phyloP scores from a whole-genome alignment of 257 asterid species.

The Ilex aquifolium region DNA sequence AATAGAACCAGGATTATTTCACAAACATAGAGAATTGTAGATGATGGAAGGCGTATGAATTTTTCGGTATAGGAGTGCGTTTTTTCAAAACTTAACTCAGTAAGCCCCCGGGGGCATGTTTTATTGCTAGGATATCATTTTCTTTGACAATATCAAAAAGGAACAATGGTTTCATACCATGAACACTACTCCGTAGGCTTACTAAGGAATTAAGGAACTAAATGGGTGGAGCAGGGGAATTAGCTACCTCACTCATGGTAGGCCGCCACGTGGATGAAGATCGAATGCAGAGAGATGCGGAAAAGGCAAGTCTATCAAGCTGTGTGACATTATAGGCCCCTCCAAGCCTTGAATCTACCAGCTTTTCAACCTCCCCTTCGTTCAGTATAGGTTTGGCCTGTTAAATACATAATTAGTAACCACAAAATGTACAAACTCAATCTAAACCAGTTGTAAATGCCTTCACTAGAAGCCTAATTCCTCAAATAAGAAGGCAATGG shows the following conservation, averaged over 20 bases:
- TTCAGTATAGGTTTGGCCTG: conserved; percentile 83
- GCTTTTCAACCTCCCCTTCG: conserved; percentile 52
- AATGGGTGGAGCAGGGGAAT: not conserved
- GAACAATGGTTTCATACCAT: too few species aligned
- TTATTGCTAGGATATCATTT: too few species aligned
- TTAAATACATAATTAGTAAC: not conserved
- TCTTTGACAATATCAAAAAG: too few species aligned
- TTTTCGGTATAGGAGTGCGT: too few species aligned
- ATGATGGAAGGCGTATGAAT: too few species aligned
- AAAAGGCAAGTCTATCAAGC: conserved; percentile 60
- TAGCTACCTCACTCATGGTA: conserved; percentile 74
- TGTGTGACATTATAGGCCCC: conserved; percentile 46
- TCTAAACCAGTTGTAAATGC: not conserved
- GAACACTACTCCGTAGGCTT: too few species aligned
- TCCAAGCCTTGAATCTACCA: conserved; percentile 70
- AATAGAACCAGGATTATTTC: conserved; percentile 12
- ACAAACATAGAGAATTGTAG: not conserved
- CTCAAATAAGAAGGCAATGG: not conserved
- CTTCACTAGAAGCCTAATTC: not conserved
- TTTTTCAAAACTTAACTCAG: too few species aligned
- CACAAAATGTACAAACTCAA: not conserved
- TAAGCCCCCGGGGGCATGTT: too few species aligned
- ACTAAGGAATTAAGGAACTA: not conserved
- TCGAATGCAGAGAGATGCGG: conserved; percentile 88
- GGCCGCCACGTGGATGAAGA: conserved; percentile 92